These are phyloP conservation scores for Juglanconis oblonga DNA, from an alignment of 2,329 filamentous ascomycete genomes.

Conservation along the genomic window DNA sequence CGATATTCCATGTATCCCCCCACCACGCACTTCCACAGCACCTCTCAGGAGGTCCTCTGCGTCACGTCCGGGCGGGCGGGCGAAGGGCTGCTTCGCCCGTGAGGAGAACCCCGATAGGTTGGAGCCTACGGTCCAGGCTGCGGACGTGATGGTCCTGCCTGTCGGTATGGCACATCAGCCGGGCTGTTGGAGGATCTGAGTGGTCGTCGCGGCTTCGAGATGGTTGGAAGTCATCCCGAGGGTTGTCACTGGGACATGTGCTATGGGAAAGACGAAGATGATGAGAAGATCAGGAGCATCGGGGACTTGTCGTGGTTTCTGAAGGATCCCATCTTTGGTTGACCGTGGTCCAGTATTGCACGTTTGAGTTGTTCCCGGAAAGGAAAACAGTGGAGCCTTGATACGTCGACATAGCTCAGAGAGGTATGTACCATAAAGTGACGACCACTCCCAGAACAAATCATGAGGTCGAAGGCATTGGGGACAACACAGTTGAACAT, in stretches of 20 bases:
- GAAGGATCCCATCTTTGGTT: slow-evolving; percentile 58
- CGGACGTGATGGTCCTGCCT: slow-evolving; percentile 64
- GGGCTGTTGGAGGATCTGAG: slow-evolving; percentile 53
- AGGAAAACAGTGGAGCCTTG: too few species aligned
- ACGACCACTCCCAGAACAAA: too few species aligned
- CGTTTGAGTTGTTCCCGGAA: not conserved
- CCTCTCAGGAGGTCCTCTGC: slow-evolving; percentile 63
- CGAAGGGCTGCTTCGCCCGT: slow-evolving; percentile 61
- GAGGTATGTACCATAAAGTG: too few species aligned
- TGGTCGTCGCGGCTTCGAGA: slow-evolving; percentile 49
- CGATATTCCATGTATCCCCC: slow-evolving; percentile 64
- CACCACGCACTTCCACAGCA: slow-evolving; percentile 66
- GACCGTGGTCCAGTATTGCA: slow-evolving; percentile 43
- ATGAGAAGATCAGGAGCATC: slow-evolving; percentile 48
- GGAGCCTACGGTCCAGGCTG: slow-evolving; percentile 50
- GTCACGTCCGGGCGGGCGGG: slow-evolving; percentile 54
- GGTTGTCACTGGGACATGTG: slow-evolving; percentile 68
- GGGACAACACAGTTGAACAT: too few species aligned
- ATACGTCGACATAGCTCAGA: too few species aligned
- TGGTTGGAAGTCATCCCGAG: slow-evolving; percentile 65
- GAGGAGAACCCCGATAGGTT: slow-evolving; percentile 57
- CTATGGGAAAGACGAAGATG: slow-evolving; percentile 59
- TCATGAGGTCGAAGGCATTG: too few species aligned
- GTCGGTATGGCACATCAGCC: slow-evolving; percentile 65
- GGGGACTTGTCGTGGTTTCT: slow-evolving; percentile 52